These are phyloP conservation scores for Termitomyces sp. DNA, from an alignment of 768 basidiomycete species.

Conservation along the genomic window DNA sequence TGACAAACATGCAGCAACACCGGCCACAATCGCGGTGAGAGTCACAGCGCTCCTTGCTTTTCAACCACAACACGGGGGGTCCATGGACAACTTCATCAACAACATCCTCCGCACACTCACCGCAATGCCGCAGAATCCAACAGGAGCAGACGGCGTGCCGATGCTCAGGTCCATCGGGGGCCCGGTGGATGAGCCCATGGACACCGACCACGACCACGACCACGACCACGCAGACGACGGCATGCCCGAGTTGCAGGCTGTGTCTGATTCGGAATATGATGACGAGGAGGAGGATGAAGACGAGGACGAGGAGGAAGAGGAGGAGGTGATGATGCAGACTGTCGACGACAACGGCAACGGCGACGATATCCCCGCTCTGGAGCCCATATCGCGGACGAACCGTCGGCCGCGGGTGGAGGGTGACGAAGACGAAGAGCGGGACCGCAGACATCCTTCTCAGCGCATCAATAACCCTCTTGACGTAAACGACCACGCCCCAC, in stretches of 20 bases:
- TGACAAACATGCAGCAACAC: neutral
- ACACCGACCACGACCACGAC: conserved; percentile 1
- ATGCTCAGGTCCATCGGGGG: no score
- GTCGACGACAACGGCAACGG: conserved; percentile 28
- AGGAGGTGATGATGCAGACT: conserved; percentile 19
- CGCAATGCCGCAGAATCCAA: neutral
- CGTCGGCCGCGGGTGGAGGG: conserved; percentile 60
- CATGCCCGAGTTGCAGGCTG: conserved; percentile 39
- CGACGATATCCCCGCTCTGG: conserved; percentile 23
- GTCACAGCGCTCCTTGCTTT: neutral
- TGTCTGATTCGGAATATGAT: conserved; percentile 33
- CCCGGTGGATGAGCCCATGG: conserved; percentile 2
- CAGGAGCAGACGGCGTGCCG: neutral
- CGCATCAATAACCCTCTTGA: conserved; percentile 32
- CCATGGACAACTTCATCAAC: conserved; percentile 8
- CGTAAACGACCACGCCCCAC: neutral
- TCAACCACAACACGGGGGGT: no score
- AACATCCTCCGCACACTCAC: conserved; percentile 5
- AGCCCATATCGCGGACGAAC: conserved; percentile 24
- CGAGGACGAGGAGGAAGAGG: conserved; percentile 12
- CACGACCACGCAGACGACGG: conserved; percentile 33
- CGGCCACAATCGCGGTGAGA: neutral
- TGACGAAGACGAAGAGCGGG: conserved; percentile 57
- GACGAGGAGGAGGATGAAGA: conserved; percentile 18
- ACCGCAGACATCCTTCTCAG: conserved; percentile 64